Evolutionary conservation across 2,329 filamentous ascomycete genomes (phyloP), one percentile per base, ranked within the genome.

Genomic region (Coniochaeta ligniaria): DNA sequence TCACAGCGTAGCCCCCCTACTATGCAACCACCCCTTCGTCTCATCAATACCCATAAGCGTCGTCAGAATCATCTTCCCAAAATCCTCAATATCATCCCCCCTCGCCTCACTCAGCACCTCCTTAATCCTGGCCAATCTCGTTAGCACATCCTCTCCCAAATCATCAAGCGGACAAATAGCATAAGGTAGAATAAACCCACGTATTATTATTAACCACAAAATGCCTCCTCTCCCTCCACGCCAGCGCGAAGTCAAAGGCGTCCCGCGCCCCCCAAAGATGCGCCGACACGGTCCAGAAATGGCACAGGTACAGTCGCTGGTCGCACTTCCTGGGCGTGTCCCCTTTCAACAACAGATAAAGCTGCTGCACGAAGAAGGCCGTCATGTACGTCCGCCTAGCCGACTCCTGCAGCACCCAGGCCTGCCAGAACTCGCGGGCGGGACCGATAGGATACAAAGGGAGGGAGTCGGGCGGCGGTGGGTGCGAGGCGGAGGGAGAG

Each of bases 371-470:
- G 50, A 80, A 82, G 63, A 79, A 79, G 0, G 76, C 68, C 14
- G 80, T 71, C 1, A 85, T 69, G 0, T 80, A 71, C 0, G 82
- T 85, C 17, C 83, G 78, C 2, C 82, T 75, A 1, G 77, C 72
- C 0, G 81, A 83, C 66, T 86, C 83, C 12, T 82, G 75, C 22
- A 83, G 72, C 2, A 82, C 70, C 79, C 80, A 86, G 1, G 74
- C 71, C 8, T 70, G 67, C 82, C 82, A 86, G 52, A 80, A 80
- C 0, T 72, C 64, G 20, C 72, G 74, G 1, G 76, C 75, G 0
- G 75, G 71, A 11, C 73, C 74, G 3, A 82, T 65, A 0, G 77
- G 71, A 60, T 70, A 70, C 17, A 72, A 57, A 9, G 68, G 69
- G 6, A 77, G 62, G 0, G 70, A 59, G 17, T 59, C 47, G 0